These are phyloP conservation scores for Lasiosphaeriaceae sp. DNA, from an alignment of 495 filamentous ascomycete species.

Conservation along the genomic window DNA sequence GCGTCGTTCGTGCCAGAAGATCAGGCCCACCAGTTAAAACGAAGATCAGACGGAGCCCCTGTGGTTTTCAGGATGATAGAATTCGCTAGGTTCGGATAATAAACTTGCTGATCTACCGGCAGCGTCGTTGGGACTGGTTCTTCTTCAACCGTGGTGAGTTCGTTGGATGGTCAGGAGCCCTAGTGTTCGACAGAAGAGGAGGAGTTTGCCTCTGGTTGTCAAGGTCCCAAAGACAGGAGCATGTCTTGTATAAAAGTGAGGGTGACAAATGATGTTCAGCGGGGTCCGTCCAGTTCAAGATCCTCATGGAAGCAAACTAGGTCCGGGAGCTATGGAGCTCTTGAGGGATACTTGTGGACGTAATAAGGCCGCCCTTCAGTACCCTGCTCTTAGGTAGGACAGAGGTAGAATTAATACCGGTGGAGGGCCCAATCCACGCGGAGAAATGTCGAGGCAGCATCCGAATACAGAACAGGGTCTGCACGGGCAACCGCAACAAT, in stretches of 20 bases:
- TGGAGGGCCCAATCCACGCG: constrained; percentile 40
- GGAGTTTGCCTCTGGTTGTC: constrained; percentile 12
- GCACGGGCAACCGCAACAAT: constrained; percentile 35
- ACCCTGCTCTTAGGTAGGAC: constrained; percentile 44
- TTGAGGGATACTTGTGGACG: constrained; percentile 39
- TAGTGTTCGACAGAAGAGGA: constrained; percentile 6
- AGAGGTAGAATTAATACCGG: constrained; percentile 50
- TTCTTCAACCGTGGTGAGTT: constrained; percentile 10
- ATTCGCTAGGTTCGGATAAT: constrained; percentile 9
- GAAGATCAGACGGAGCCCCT: constrained; percentile 28
- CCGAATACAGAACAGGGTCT: constrained; percentile 42
- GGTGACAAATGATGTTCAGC: constrained; percentile 25
- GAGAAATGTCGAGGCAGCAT: constrained; percentile 48
- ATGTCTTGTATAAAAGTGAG: constrained; percentile 29
- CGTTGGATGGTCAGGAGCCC: neutral
- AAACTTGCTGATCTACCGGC: constrained; percentile 16
- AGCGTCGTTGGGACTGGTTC: constrained; percentile 8
- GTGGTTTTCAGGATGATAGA: constrained; percentile 7
- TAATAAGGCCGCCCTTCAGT: constrained; percentile 41
- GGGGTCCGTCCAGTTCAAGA: constrained; percentile 31
- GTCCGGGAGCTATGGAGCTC: constrained; percentile 40
- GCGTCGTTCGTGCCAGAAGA: constrained; percentile 17
- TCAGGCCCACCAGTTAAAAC: constrained; percentile 25
- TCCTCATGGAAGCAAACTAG: constrained; percentile 30
- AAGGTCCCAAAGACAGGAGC: constrained; percentile 21